A percentile compares a stretch with the other conserved stretches of the same genome.
Conservation (phyloP, 306 rosid genomes). For the Albizia julibrissin region DNA sequence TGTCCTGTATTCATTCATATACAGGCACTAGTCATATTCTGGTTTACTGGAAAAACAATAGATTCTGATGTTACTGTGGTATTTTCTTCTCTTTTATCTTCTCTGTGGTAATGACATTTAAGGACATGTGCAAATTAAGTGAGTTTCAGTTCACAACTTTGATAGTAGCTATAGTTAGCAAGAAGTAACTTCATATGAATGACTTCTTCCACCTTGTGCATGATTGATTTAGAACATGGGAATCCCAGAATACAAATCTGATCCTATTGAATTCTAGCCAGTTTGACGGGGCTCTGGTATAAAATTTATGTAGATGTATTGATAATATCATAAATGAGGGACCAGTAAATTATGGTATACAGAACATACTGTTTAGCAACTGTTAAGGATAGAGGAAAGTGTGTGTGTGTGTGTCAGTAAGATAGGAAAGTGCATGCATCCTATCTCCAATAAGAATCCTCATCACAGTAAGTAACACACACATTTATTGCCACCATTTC, state of each 20-base stretch:
- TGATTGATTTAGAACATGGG: neutral
- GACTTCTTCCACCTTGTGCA: neutral
- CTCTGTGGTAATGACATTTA: neutral
- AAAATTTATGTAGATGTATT: too few relatives aligned
- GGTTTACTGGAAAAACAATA: neutral
- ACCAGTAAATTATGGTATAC: conserved; percentile 25
- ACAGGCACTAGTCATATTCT: neutral
- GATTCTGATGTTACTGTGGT: neutral
- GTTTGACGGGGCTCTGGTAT: neutral
- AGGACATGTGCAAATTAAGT: neutral
- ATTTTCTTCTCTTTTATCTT: neutral
- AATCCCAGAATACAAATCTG: neutral
- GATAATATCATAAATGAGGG: neutral
- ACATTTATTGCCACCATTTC: conserved; percentile 58
- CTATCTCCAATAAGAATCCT: neutral
- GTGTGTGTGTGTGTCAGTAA: conserved; percentile 8
- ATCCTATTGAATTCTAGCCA: neutral
- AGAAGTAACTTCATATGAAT: neutral
- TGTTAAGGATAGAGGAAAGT: conserved; percentile 25
- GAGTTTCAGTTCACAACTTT: neutral
- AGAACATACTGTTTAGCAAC: conserved; percentile 31
- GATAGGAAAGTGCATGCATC: conserved; percentile 34
- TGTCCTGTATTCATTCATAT: neutral
- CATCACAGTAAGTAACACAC: neutral
- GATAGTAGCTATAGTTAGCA: too few relatives aligned